Percentiles rank a stretch among this genome's conserved stretches.
Evolutionary conservation across 306 rosid genomes (phyloP).

Genomic region (Cicer arietinum): DNA sequence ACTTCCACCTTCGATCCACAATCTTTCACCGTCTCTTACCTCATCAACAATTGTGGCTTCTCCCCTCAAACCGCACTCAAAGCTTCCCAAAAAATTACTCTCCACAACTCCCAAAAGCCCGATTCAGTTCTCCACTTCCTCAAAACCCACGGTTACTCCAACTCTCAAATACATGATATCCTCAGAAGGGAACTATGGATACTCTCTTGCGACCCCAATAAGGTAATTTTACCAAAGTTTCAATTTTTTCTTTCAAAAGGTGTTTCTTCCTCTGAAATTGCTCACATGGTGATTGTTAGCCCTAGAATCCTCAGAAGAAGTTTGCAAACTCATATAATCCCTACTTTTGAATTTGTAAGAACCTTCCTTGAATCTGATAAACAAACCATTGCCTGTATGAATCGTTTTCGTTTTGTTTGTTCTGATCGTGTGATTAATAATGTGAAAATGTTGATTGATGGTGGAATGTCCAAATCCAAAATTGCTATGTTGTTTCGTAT

Average conservation of each 20-base stretch:
- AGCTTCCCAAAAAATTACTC: too few relatives aligned
- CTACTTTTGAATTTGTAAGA: conserved; percentile 6
- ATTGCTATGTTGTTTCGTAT: neutral
- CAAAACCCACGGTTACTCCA: conserved; percentile 8
- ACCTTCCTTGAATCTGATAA: neutral
- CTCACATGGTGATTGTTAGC: neutral
- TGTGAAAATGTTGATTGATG: conserved; percentile 8
- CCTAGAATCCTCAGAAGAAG: neutral
- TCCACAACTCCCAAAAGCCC: too few relatives aligned
- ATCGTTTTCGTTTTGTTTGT: too few relatives aligned
- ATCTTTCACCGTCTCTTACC: conserved; percentile 45
- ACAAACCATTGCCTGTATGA: too few relatives aligned
- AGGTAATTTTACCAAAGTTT: conserved; percentile 23
- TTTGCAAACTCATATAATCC: neutral
- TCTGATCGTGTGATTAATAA: neutral
- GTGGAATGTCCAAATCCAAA: neutral
- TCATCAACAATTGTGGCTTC: conserved; percentile 31
- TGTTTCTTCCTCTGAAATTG: neutral
- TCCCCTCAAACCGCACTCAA: too few relatives aligned
- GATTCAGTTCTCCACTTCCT: conserved; percentile 43
- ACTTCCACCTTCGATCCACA: conserved; percentile 1
- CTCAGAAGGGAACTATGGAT: neutral
- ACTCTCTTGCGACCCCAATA: neutral
- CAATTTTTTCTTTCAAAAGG: conserved; percentile 43
- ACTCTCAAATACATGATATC: neutral